Evolutionary conservation across 306 rosid species (phyloP), one percentile per base, ranked within the genome.

Genomic region (Vachellia pachyceras): DNA sequence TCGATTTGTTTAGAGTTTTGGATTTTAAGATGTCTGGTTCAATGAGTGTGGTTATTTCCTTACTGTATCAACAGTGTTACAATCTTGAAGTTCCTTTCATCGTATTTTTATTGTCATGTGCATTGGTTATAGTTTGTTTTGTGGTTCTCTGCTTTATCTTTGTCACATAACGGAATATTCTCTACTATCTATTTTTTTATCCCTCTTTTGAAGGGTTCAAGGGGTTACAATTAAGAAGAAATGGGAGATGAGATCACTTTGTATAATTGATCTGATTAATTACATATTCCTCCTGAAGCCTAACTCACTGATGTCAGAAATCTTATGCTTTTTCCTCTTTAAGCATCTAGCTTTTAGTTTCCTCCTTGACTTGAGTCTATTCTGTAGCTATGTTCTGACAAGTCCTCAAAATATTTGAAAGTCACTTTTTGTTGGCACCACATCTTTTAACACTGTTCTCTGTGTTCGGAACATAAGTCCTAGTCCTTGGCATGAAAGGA

Each of bases 1-100:
- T 52, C 72, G 80, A 75, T 85, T 65, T 79, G 63, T 54, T 75
- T 76, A 75, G 39, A 54, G 76, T 79, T 77, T 52, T 66, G 57
- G 67, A 68, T 65, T 71, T 40, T 83, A 35, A 79, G 13, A 57
- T 52, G 35, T 76, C 74, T 80, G 22, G 35, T 77, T 47, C 54
- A 35, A 49, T 69, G 40, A 37, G 50, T 75, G 69, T 23, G 73
- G 17, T 33, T 44, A 72, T 68, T 61, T 73, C 5, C 60, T 68
- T 70, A 22, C 18, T 69, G 61, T 61, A 35, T 25, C 58, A 50
- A 47, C 72, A 69, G 47, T 57, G 36, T 73, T 58, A 50, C 68
- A 20, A 75, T 22, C 61, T 42, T 12, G 35, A 35, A 50, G 78
- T 60, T 78, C 18, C 52, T 75, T 82, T 73, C 40, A 41, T 70